These are phyloP conservation scores for Babesia ovata DNA, from an alignment of 169 alveolate genomes.

Conservation along the genomic window DNA sequence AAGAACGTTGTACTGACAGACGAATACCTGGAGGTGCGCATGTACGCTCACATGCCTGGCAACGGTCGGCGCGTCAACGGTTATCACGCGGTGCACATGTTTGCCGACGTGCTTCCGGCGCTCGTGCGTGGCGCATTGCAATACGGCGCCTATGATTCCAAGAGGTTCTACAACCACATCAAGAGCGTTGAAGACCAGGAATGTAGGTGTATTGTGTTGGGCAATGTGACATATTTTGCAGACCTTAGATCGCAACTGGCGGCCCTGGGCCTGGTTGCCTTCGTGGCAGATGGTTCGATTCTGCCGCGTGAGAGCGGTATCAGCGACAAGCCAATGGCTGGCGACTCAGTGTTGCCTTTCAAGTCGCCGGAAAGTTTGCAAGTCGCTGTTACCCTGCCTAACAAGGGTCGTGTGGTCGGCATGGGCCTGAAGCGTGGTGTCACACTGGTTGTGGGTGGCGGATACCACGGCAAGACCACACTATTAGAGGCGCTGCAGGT, in stretches of 20 bases:
- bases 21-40: conserved; percentile 40
- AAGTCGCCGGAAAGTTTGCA: conserved; percentile 51
- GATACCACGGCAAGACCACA: conserved; percentile 83
- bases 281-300: conserved; percentile 78
- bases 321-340: conserved; percentile 63
- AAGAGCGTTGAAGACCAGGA: conserved; percentile 57
- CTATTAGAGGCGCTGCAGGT: conserved; percentile 73
- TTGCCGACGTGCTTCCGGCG: conserved; percentile 36
- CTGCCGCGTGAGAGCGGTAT: conserved; percentile 75
- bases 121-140: conserved; percentile 16
- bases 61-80: conserved; percentile 61
- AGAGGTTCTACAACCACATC: conserved; percentile 39
- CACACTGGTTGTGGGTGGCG: conserved; percentile 83
- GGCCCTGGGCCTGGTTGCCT: conserved; percentile 70
- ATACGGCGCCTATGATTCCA: conserved; percentile 30
- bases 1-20: conserved; percentile 37
- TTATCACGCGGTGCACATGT: conserved; percentile 29
- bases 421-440: conserved; percentile 78
- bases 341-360: conserved; percentile 37
- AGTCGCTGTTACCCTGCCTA: conserved; percentile 53
- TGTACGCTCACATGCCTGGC: conserved; percentile 56
- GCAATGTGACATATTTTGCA: not conserved
- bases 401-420: conserved; percentile 65
- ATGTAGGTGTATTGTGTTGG: conserved; percentile 7
- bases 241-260: conserved; percentile 61